These are phyloP conservation scores for Pestalotiopsis sp. DNA, from an alignment of 2,329 filamentous ascomycete genomes.

Conservation along the genomic window DNA sequence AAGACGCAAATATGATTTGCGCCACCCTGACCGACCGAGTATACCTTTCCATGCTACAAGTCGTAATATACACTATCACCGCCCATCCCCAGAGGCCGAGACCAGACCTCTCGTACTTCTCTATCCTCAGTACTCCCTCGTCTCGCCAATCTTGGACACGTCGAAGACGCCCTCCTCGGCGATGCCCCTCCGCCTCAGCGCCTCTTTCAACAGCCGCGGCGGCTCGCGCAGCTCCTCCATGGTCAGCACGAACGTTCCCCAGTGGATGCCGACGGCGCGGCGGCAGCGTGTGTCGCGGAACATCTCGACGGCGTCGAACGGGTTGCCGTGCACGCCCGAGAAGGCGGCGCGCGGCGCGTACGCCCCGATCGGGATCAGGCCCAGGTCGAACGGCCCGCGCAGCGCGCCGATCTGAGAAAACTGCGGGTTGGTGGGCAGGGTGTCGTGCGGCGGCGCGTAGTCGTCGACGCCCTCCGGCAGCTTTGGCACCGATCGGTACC, in stretches of 20 bases:
- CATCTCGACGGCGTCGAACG: constrained; percentile 85
- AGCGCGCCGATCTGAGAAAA: constrained; percentile 81
- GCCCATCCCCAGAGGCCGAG: no score
- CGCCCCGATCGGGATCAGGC: constrained; percentile 89
- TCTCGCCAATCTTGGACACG: constrained; percentile 82
- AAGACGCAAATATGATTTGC: neutral
- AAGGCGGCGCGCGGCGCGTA: constrained; percentile 75
- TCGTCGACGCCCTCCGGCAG: constrained; percentile 65
- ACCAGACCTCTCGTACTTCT: neutral
- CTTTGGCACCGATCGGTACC: constrained; percentile 76
- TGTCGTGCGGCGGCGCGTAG: constrained; percentile 65
- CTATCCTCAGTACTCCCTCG: constrained; percentile 63
- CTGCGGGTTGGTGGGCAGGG: constrained; percentile 75
- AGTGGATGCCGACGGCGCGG: constrained; percentile 83
- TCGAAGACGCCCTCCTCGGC: constrained; percentile 76
- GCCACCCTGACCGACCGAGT: neutral
- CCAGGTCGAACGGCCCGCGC: constrained; percentile 85
- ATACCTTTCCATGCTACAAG: neutral
- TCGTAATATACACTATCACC: neutral
- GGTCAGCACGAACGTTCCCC: constrained; percentile 88
- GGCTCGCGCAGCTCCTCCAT: constrained; percentile 85
- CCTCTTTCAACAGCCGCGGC: constrained; percentile 69
- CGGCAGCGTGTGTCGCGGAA: constrained; percentile 81
- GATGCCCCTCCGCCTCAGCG: constrained; percentile 66
- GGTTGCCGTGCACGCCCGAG: constrained; percentile 82